A percentile compares a stretch with the other conserved stretches of the same genome.
Conservation (phyloP, 2,329 filamentous ascomycete species). For the Sclerotinia subarctica region DNA sequence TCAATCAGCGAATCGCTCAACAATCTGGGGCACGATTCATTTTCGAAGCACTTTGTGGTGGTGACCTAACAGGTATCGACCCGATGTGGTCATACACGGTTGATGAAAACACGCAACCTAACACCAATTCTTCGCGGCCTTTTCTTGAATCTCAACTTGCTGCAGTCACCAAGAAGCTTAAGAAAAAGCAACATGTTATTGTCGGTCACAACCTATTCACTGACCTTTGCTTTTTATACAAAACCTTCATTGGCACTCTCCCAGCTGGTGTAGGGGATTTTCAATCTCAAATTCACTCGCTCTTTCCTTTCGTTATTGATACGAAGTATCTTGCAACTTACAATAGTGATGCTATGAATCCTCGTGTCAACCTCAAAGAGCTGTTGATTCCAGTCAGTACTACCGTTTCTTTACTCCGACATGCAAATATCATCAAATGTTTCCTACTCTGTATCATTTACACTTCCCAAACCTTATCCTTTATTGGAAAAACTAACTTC, state of each 20-base stretch:
- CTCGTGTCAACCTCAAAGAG: constrained; percentile 47
- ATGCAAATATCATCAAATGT: neutral
- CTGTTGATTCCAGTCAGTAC: constrained; percentile 41
- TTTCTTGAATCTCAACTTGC: constrained; percentile 33
- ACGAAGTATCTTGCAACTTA: constrained; percentile 57
- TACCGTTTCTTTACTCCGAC: too few relatives aligned
- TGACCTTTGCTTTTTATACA: constrained; percentile 62
- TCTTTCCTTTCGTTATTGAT: constrained; percentile 52
- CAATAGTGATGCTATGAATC: constrained; percentile 39
- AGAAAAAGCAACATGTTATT: constrained; percentile 42
- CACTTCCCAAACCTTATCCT: neutral
- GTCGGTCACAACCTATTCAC: constrained; percentile 65
- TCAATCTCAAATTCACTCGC: constrained; percentile 45
- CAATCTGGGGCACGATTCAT: constrained; percentile 34
- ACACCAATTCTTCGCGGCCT: neutral
- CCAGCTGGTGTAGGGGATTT: constrained; percentile 55
- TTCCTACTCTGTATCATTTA: neutral
- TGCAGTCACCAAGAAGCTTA: constrained; percentile 32
- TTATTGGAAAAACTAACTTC: neutral
- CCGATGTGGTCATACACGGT: constrained; percentile 40
- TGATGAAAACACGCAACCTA: neutral
- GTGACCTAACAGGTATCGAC: constrained; percentile 34
- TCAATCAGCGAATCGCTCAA: constrained; percentile 13
- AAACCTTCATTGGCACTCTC: constrained; percentile 57
- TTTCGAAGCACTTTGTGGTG: constrained; percentile 37